phyloP scores from a whole-genome alignment of 2,329 filamentous ascomycete genomes.

The Parascedosporium putredinis region DNA sequence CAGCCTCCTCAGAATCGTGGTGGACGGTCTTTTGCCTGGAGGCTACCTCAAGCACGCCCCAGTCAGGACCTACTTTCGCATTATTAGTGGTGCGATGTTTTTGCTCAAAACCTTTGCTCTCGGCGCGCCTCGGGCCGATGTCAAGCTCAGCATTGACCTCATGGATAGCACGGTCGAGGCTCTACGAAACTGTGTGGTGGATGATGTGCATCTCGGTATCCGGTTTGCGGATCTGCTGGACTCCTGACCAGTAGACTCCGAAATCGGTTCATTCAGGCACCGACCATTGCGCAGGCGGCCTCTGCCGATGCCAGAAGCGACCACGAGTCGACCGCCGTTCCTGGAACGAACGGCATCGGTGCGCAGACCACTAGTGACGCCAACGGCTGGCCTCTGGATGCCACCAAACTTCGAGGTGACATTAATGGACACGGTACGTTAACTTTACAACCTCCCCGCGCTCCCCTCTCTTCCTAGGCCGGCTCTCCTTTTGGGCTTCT shows the following conservation, averaged over 20 bases:
- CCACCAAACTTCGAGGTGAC: slow-evolving; percentile 29
- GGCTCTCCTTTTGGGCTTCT: neutral
- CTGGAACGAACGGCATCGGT: slow-evolving; percentile 16
- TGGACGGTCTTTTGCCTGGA: slow-evolving; percentile 62
- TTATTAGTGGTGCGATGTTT: slow-evolving; percentile 79
- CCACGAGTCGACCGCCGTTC: slow-evolving; percentile 19
- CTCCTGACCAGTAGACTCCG: slow-evolving; percentile 65
- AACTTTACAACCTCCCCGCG: slow-evolving; percentile 10
- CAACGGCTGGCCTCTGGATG: slow-evolving; percentile 20
- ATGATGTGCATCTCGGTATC: slow-evolving; percentile 77
- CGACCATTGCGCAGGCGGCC: slow-evolving; percentile 30
- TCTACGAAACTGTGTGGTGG: slow-evolving; percentile 67
- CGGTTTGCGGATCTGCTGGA: slow-evolving; percentile 76
- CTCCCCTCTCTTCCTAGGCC: neutral
- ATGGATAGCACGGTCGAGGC: slow-evolving; percentile 68
- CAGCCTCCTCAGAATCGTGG: slow-evolving; percentile 66
- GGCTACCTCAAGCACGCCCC: slow-evolving; percentile 75
- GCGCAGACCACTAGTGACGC: slow-evolving; percentile 9
- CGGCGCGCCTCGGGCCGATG: slow-evolving; percentile 67
- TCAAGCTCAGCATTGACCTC: slow-evolving; percentile 62
- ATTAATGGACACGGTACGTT: slow-evolving; percentile 27
- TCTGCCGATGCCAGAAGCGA: slow-evolving; percentile 32
- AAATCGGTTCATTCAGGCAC: slow-evolving; percentile 61
- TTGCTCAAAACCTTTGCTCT: slow-evolving; percentile 75
- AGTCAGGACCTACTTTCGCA: slow-evolving; percentile 76